phyloP scores from a whole-genome alignment of 768 basidiomycete genomes.

The Rickenella mellea region DNA sequence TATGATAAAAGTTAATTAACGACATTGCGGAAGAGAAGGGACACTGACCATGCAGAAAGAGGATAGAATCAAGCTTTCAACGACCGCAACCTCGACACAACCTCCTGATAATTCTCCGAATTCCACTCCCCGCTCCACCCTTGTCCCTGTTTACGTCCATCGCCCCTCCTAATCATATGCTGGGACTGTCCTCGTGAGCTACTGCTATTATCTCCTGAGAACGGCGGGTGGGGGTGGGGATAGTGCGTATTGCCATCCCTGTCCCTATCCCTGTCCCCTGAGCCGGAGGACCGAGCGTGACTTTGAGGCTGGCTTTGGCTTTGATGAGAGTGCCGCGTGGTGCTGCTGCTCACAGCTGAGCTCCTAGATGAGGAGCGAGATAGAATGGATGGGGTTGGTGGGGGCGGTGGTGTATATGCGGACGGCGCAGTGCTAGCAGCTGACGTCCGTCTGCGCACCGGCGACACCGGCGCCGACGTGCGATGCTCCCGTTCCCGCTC shows the following conservation, averaged over 20 bases:
- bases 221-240: neutral
- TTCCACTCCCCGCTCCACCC: neutral
- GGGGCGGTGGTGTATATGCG: neutral
- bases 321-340: neutral
- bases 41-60: too few species aligned
- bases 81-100: neutral
- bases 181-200: neutral
- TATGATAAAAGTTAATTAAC: too few species aligned
- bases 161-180: neutral
- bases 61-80: too few species aligned
- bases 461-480: neutral
- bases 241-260: too few species aligned
- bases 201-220: neutral
- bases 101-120: neutral
- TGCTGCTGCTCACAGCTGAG: neutral
- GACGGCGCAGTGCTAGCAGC: neutral
- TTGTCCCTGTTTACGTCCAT: neutral
- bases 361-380: neutral
- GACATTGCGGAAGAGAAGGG: too few species aligned
- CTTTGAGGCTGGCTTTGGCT: neutral
- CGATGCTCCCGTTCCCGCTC: neutral
- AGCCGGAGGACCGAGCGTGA: neutral
- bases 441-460: neutral
- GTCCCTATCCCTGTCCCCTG: too few species aligned
- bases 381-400: neutral